phyloP scores from a whole-genome alignment of 1,284 basidiomycete species.

The Cutaneotrichosporon arboriforme region DNA sequence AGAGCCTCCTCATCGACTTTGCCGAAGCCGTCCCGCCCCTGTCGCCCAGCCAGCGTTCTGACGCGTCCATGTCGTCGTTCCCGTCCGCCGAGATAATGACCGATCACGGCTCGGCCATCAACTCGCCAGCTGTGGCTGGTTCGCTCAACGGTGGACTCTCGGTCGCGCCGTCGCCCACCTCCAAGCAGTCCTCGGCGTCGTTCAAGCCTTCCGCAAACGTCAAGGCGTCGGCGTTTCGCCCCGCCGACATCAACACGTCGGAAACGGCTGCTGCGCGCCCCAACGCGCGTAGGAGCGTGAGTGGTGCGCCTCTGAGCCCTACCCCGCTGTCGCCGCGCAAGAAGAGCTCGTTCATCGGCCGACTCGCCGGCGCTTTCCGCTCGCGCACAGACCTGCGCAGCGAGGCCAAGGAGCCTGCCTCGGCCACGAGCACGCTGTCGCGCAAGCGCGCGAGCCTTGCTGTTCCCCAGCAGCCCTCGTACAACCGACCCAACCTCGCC shows the following conservation, averaged over 20 bases:
- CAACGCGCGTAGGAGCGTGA: no score
- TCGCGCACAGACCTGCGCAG: constrained; percentile 11
- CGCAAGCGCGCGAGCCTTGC: neutral
- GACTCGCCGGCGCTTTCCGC: constrained; percentile 11
- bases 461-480: constrained; percentile 3
- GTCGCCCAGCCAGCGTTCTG: neutral
- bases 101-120: constrained; percentile 1
- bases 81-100: constrained; percentile 9
- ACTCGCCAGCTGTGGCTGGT: neutral
- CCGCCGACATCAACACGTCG: no score
- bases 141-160: no score
- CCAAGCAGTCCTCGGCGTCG: no score
- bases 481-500: constrained; percentile 13
- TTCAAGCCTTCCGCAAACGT: no score
- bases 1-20: constrained; percentile 19
- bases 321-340: neutral
- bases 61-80: constrained; percentile 2
- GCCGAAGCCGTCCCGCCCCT: constrained; percentile 12
- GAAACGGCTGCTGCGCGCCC: no score
- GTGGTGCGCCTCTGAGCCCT: neutral
- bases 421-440: neutral
- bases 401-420: neutral
- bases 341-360: constrained; percentile 5
- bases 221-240: no score
- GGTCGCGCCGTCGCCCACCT: no score